Conservation (phyloP, 1,139 yeast genomes). For the Suhomyces panamericanus region DNA sequence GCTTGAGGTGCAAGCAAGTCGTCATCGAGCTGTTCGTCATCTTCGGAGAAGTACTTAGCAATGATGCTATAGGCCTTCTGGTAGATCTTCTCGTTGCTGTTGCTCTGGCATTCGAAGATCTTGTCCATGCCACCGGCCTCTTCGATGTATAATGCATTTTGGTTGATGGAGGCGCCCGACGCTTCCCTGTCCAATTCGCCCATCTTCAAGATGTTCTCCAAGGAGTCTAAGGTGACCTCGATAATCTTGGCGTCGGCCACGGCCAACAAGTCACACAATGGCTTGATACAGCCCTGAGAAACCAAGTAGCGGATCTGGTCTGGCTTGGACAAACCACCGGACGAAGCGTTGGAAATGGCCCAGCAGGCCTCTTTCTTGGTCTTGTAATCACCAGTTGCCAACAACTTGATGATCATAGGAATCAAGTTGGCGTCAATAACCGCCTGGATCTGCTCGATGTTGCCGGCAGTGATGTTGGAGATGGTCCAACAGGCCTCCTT, state of each 20-base stretch:
- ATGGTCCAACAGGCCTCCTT: slow-evolving; percentile 99
- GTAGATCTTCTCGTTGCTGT: slow-evolving; percentile 88
- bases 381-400: slow-evolving; percentile 85
- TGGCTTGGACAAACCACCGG: slow-evolving; percentile 91
- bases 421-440: slow-evolving; percentile 92
- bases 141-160: slow-evolving; percentile 88
- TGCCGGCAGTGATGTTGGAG: slow-evolving; percentile 97
- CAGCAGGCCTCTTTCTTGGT: slow-evolving; percentile 99
- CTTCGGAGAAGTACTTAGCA: slow-evolving; percentile 87
- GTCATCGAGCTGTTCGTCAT: slow-evolving; percentile 71
- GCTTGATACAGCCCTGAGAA: slow-evolving; percentile 94
- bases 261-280: slow-evolving; percentile 86
- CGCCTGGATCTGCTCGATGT: slow-evolving; percentile 91
- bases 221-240: slow-evolving; percentile 93
- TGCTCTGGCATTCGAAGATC: slow-evolving; percentile 89
- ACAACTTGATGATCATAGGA: slow-evolving; percentile 85
- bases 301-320: slow-evolving; percentile 93
- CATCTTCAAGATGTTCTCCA: slow-evolving; percentile 89
- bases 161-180: slow-evolving; percentile 67
- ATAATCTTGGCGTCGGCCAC: slow-evolving; percentile 89
- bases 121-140: slow-evolving; percentile 99
- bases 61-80: slow-evolving; percentile 87
- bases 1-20: slow-evolving; percentile 81
- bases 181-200: slow-evolving; percentile 92
- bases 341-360: slow-evolving; percentile 97